A percentile compares a stretch with the other conserved stretches of the same genome.
phyloP scores from a whole-genome alignment of 1,139 yeast species.

The Yamadazyma trypodendri region DNA sequence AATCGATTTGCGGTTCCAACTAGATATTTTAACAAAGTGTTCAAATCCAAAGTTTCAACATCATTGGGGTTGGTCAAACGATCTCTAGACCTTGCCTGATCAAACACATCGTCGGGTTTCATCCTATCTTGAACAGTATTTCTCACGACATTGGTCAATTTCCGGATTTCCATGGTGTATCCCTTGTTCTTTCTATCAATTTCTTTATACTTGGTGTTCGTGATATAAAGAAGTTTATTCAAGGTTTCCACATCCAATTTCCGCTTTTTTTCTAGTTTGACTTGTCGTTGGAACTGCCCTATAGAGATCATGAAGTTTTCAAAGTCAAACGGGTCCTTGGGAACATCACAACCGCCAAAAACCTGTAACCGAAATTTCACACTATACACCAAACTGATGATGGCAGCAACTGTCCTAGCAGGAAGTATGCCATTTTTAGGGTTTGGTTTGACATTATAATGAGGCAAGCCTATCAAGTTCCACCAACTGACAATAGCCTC shows the following conservation, averaged over 20 bases:
- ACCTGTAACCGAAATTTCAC: conserved; percentile 63
- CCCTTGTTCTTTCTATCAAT: conserved; percentile 24
- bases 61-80: conserved; percentile 40
- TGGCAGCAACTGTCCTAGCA: conserved; percentile 61
- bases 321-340: conserved; percentile 85
- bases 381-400: conserved; percentile 65
- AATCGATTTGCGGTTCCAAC: conserved; percentile 37
- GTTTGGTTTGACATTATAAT: conserved; percentile 49
- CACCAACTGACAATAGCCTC: conserved; percentile 80
- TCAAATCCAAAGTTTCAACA: conserved; percentile 46
- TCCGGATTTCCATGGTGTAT: conserved; percentile 53
- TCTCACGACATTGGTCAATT: conserved; percentile 66
- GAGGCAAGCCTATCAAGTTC: conserved; percentile 67
- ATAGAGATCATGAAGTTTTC: conserved; percentile 59
- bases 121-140: conserved; percentile 69
- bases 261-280: conserved; percentile 54
- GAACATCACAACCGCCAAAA: conserved; percentile 72
- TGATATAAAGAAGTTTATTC: conserved; percentile 55
- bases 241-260: conserved; percentile 65
- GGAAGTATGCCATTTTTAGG: conserved; percentile 54
- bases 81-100: conserved; percentile 28
- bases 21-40: conserved; percentile 30
- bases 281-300: conserved; percentile 62
- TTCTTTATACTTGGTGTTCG: conserved; percentile 45
- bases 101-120: conserved; percentile 26